Evolutionary conservation across 1,139 yeast species (phyloP).

Genomic region (Kodamaea arcana): DNA sequence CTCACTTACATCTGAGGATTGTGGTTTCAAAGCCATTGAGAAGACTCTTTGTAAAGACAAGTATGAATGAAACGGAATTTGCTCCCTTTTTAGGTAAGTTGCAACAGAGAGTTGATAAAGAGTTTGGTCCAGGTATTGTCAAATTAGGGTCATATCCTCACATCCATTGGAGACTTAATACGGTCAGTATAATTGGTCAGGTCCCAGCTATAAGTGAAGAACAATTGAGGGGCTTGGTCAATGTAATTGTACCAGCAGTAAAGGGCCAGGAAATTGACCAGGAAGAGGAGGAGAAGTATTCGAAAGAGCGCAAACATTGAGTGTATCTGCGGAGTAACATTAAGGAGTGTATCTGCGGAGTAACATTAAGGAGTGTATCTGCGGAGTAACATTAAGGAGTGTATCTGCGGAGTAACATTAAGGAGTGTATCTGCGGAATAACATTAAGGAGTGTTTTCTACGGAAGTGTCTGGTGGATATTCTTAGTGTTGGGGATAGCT

Average conservation of each 20-base stretch:
- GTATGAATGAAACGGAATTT: conserved; percentile 57
- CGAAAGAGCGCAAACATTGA: too few relatives aligned
- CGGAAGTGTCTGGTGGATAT: too few relatives aligned
- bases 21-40: conserved; percentile 22
- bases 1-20: conserved; percentile 23
- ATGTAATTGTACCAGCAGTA: conserved; percentile 40
- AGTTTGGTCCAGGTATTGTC: conserved; percentile 35
- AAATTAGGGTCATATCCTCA: conserved; percentile 88
- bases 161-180: conserved; percentile 55
- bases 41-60: conserved; percentile 62
- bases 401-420: too few relatives aligned
- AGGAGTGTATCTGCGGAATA: too few relatives aligned
- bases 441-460: too few relatives aligned
- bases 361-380: too few relatives aligned
- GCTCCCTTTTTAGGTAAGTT: conserved; percentile 58
- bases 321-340: too few relatives aligned
- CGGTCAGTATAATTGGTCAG: conserved; percentile 67
- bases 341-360: too few relatives aligned
- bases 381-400: too few relatives aligned
- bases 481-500: too few relatives aligned
- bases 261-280: conserved; percentile 47
- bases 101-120: conserved; percentile 42
- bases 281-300: conserved; percentile 45
- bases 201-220: conserved; percentile 19
- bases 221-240: conserved; percentile 43